Conservation (phyloP, 2,329 filamentous ascomycete species). For the Tolypocladium nubicola region DNA sequence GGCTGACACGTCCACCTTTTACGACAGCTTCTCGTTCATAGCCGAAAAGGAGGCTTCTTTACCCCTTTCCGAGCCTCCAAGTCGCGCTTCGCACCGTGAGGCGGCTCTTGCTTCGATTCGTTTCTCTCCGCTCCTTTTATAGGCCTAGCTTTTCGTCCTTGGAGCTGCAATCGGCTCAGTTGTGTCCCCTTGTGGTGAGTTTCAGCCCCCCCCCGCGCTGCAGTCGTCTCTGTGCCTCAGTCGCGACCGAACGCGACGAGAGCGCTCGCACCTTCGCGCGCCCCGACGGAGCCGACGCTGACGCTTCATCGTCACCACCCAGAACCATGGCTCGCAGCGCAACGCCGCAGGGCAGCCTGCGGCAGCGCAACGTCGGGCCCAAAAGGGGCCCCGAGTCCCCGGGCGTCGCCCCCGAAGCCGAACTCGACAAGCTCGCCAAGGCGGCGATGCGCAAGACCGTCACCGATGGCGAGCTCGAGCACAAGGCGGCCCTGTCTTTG, state of each 20-base stretch:
- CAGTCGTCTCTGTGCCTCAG: too few relatives aligned
- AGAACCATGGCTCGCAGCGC: constrained; percentile 35
- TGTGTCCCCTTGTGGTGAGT: not conserved
- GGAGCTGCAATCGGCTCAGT: not conserved
- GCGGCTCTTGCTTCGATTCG: not conserved
- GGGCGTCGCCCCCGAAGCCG: constrained; percentile 29
- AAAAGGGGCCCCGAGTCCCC: constrained; percentile 34
- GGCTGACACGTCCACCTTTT: not conserved
- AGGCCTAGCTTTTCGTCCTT: not conserved
- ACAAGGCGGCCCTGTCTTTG: constrained; percentile 65
- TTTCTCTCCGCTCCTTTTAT: not conserved
- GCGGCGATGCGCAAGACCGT: constrained; percentile 21
- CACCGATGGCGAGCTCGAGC: constrained; percentile 62
- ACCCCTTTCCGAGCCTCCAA: not conserved
- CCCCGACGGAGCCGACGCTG: constrained; percentile 4
- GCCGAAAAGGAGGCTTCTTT: constrained; percentile 2
- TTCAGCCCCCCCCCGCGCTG: not conserved
- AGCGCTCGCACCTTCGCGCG: not conserved
- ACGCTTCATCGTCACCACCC: constrained; percentile 7
- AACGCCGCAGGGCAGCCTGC: constrained; percentile 46
- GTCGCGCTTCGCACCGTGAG: not conserved
- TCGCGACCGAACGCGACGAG: not conserved
- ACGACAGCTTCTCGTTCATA: constrained; percentile 1
- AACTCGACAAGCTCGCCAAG: constrained; percentile 40
- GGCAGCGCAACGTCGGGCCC: constrained; percentile 44